A percentile compares a stretch with the other conserved stretches of the same genome.
Evolutionary conservation across 225 moss, liverwort and hornwort genomes (phyloP).

Genomic region (Physcomitrium patens): DNA sequence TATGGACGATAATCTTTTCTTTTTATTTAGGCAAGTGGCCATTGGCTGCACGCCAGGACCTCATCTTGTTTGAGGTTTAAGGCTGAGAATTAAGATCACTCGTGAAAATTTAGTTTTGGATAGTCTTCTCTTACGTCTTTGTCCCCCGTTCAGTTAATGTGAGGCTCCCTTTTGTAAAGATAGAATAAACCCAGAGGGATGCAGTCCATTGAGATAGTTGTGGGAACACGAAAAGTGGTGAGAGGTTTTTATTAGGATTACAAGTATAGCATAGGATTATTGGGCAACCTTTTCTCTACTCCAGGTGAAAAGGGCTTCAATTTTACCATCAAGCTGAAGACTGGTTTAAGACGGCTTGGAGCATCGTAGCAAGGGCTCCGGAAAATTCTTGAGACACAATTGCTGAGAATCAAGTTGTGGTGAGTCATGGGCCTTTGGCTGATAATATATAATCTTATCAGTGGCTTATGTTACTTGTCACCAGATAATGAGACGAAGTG

Average conservation of each 20-base stretch:
- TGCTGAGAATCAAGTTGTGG: conserved; percentile 12
- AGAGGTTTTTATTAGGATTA: not conserved
- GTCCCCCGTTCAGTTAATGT: conserved; percentile 18
- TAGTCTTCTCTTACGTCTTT: conserved; percentile 8
- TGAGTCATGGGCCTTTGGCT: not conserved
- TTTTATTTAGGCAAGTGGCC: conserved; percentile 23
- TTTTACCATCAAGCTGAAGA: conserved; percentile 7
- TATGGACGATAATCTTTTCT: not conserved
- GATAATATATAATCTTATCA: too few species aligned
- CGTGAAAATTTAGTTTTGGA: not conserved
- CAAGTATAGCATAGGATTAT: conserved; percentile 10
- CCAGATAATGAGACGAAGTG: not conserved
- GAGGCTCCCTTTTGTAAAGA: conserved; percentile 28
- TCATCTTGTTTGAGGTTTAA: conserved; percentile 1
- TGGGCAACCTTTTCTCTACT: not conserved
- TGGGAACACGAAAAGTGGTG: not conserved
- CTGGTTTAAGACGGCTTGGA: conserved; percentile 11
- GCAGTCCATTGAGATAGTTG: conserved; percentile 1
- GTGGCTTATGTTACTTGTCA: not conserved
- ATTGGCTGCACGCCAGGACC: conserved; percentile 9
- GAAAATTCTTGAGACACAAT: conserved; percentile 4
- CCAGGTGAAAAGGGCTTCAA: conserved; percentile 11
- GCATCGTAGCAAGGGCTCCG: not conserved
- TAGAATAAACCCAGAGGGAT: conserved; percentile 1
- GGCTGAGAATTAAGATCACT: conserved; percentile 13